phyloP scores from a whole-genome alignment of 73 alveolate genomes.

The Paramecium primaurelia region DNA sequence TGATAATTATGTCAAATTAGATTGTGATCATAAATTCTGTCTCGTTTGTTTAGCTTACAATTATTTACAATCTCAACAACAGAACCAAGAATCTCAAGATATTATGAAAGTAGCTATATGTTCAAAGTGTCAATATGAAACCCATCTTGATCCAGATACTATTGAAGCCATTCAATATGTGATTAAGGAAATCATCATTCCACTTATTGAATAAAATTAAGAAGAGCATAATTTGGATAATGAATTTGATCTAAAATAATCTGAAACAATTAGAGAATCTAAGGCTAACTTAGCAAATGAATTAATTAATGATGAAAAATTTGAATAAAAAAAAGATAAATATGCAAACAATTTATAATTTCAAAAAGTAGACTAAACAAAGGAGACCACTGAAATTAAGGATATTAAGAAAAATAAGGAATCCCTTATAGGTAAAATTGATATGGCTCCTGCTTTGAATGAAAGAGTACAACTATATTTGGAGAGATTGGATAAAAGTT shows the following conservation, averaged over 20 bases:
- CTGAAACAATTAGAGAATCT: neutral
- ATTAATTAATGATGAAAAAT: neutral
- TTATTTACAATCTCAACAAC: neutral
- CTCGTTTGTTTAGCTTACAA: conserved; percentile 16
- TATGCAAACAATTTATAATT: neutral
- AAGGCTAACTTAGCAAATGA: neutral
- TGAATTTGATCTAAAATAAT: neutral
- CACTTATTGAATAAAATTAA: neutral
- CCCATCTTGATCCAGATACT: neutral
- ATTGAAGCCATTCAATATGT: conserved; percentile 15
- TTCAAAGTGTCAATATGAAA: neutral
- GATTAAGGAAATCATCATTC: neutral
- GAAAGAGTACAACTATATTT: neutral
- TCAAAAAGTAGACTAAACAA: neutral
- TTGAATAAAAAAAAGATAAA: neutral
- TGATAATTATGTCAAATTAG: conserved; percentile 20
- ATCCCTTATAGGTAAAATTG: neutral
- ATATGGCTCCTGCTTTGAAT: neutral
- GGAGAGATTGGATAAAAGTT: conserved; percentile 40
- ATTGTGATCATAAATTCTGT: conserved; percentile 43
- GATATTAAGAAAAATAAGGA: neutral
- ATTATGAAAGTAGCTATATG: neutral
- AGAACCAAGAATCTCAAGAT: neutral
- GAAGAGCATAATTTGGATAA: neutral
- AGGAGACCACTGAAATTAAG: neutral